Base-by-base conservation (phyloP, 805 yeast species). In the Clavispora carvajalis region DNA sequence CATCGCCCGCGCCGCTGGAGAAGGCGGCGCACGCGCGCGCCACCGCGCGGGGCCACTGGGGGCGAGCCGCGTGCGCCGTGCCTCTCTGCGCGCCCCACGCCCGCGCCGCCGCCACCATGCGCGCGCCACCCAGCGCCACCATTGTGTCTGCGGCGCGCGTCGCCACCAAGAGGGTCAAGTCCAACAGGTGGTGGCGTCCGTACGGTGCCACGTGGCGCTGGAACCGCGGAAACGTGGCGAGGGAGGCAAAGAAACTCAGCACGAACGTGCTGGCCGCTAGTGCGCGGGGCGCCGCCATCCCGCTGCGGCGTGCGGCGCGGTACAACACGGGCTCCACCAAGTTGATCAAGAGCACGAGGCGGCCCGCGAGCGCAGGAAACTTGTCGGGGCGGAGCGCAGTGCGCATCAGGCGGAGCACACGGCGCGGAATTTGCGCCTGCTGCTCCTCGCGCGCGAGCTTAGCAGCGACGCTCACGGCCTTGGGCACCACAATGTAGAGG, bases 141-240 rank as follows among this genome's bases (percentile, higher is more conserved):
- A 35, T 30, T 5, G 71, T 62, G 45, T 66, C 71, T 22, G 58
- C 34, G 11, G 70, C 68, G 36, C 71, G 57, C 5, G 64, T 61
- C 6, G 57, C 58, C 29, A 66, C 52, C 40, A 66, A 54, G 18
- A 66, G 54, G 4, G 70, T 64, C 38, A 66, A 53, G 41, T 66
- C 71, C 24, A 65, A 50, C 18, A 69, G 60, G 41, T 53, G 49
- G 44, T 55, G 59, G 26, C 70, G 50, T 15, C 62, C 61, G 37
- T 57, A 53, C 12, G 52, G 46, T 26, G 57, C 41, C 17, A 61
- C 52, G 41, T 60, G 64, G 31, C 43, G 48, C 48, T 66, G 71
- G 46, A 55, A 66, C n/a, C 41, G 38, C 5, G 63, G 63, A 48
- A 66, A 66, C 11, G 57, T 47, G 7, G 54, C 26, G 13, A 54